These are phyloP conservation scores for Daldinia concentrica DNA, from an alignment of 495 filamentous ascomycete species.

Conservation along the genomic window DNA sequence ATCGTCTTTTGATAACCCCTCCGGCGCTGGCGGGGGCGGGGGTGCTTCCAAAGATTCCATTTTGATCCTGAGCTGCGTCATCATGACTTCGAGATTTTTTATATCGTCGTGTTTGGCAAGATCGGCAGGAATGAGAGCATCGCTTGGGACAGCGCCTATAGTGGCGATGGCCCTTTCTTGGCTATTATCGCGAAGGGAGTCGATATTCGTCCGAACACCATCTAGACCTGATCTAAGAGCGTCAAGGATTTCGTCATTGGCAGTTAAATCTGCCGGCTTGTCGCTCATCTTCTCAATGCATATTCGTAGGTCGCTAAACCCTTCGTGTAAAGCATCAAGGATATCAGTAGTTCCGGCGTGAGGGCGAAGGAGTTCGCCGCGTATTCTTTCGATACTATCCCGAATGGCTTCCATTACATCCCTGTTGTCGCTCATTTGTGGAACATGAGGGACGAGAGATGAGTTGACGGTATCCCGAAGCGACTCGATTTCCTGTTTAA, in stretches of 20 bases:
- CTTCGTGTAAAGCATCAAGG: constrained; percentile 83
- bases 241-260: constrained; percentile 85
- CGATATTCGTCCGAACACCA: constrained; percentile 77
- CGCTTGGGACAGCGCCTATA: constrained; percentile 47
- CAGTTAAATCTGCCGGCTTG: constrained; percentile 80
- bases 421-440: constrained; percentile 55
- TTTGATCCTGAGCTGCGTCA: constrained; percentile 82
- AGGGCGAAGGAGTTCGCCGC: constrained; percentile 68
- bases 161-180: constrained; percentile 67
- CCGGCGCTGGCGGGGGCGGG: constrained; percentile 48
- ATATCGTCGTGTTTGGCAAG: constrained; percentile 72
- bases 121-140: constrained; percentile 50
- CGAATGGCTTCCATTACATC: constrained; percentile 75
- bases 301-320: constrained; percentile 73
- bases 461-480: constrained; percentile 77
- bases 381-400: constrained; percentile 73
- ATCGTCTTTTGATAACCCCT: constrained; percentile 57
- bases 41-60: constrained; percentile 80
- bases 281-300: constrained; percentile 81
- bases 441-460: constrained; percentile 68
- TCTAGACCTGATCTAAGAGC: constrained; percentile 82
- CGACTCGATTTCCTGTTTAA: constrained; percentile 81
- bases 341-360: constrained; percentile 73
- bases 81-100: constrained; percentile 81
- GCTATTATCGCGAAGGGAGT: constrained; percentile 68